Percentiles rank a stretch among this genome's conserved stretches.
Evolutionary conservation across 805 yeast genomes (phyloP).

Genomic region (Tetrapisispora nanseiensis): DNA sequence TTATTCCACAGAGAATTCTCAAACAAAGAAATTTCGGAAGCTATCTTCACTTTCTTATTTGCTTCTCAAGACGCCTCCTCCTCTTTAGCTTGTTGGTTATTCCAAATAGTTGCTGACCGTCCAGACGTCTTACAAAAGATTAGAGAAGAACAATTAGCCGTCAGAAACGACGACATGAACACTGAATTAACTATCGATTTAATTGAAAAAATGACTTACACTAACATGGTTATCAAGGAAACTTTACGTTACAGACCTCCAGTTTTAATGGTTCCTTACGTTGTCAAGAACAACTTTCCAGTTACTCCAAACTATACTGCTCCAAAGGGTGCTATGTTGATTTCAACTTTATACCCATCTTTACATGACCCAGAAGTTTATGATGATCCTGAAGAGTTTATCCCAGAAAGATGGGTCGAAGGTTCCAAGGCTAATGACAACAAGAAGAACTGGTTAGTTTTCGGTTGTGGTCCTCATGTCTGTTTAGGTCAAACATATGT

Average conservation of each 20-base stretch:
- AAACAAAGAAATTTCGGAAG: conserved; percentile 89
- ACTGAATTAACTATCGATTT: conserved; percentile 55
- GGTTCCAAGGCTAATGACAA: conserved; percentile 68
- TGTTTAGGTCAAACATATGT: conserved; percentile 95
- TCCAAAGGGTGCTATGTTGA: conserved; percentile 95
- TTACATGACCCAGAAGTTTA: conserved; percentile 96
- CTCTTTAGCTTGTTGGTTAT: conserved; percentile 94
- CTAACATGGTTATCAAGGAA: conserved; percentile 86
- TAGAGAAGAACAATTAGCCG: conserved; percentile 82
- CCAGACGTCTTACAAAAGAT: conserved; percentile 82
- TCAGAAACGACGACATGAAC: conserved; percentile 68
- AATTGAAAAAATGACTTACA: conserved; percentile 80
- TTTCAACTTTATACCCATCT: conserved; percentile 92
- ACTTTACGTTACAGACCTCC: conserved; percentile 94
- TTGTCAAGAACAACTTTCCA: conserved; percentile 79
- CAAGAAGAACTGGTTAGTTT: conserved; percentile 89
- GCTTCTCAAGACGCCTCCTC: conserved; percentile 98
- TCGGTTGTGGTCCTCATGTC: conserved; percentile 94
- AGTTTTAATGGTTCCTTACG: conserved; percentile 95
- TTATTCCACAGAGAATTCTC: conserved; percentile 70
- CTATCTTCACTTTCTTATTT: conserved; percentile 89
- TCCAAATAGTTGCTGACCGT: conserved; percentile 91
- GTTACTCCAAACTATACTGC: conserved; percentile 76
- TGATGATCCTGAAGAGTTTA: conserved; percentile 85
- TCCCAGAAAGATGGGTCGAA: conserved; percentile 91